A percentile compares a stretch with the other conserved stretches of the same genome.
These are phyloP conservation scores for Fusarium nisikadoi DNA, from an alignment of 2,329 filamentous ascomycete species.

Conservation along the genomic window DNA sequence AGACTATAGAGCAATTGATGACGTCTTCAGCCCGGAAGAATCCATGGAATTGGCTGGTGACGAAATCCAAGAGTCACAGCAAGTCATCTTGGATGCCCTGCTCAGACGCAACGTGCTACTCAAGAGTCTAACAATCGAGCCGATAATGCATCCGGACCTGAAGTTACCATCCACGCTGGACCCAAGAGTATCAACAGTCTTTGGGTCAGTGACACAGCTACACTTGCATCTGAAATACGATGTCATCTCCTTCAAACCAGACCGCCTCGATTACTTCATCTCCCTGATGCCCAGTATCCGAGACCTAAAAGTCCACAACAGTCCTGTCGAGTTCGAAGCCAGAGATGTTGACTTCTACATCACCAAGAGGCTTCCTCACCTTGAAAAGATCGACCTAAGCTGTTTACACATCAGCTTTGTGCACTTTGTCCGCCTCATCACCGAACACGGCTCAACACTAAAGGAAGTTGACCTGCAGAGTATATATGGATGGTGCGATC, in stretches of 20 bases:
- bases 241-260: constrained; percentile 13
- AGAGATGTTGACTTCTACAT: constrained; percentile 27
- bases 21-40: constrained; percentile 23
- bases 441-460: constrained; percentile 23
- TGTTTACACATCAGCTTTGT: constrained; percentile 25
- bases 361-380: constrained; percentile 27
- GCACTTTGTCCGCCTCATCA: constrained; percentile 29
- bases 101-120: constrained; percentile 22
- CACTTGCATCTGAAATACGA: constrained; percentile 12
- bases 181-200: neutral
- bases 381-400: constrained; percentile 31
- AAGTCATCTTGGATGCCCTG: constrained; percentile 34
- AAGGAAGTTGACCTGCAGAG: constrained; percentile 17
- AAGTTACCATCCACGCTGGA: constrained; percentile 12
- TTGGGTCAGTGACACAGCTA: constrained; percentile 28
- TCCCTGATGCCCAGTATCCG: constrained; percentile 35
- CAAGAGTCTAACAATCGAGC: constrained; percentile 35
- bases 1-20: neutral
- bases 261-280: constrained; percentile 34
- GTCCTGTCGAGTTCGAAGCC: constrained; percentile 1
- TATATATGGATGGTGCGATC: constrained; percentile 20
- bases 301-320: constrained; percentile 22
- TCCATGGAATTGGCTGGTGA: constrained; percentile 30
- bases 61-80: constrained; percentile 29
- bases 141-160: constrained; percentile 18